Conservation (phyloP, 176 grass and related monocot species). For the Avena eriantha region DNA sequence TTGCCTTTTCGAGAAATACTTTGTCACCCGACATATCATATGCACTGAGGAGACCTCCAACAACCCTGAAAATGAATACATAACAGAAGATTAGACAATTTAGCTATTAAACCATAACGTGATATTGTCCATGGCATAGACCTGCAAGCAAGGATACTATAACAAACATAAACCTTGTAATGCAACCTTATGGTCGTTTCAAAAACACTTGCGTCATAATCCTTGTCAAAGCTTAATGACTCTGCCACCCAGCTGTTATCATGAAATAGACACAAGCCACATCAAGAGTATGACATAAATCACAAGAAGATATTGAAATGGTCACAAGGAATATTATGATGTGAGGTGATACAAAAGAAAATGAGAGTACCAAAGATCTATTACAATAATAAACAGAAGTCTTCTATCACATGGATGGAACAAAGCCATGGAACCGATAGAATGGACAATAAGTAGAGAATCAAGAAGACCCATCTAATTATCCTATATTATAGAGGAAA, state of each 20-base stretch:
- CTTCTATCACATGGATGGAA: slow-evolving; percentile 8
- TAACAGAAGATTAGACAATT: slow-evolving; percentile 45
- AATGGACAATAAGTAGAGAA: slow-evolving; percentile 25
- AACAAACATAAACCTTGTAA: slow-evolving; percentile 94
- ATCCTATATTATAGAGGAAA: neutral
- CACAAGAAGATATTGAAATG: slow-evolving; percentile 35
- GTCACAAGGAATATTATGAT: slow-evolving; percentile 29
- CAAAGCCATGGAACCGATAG: slow-evolving; percentile 20
- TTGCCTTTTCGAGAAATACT: slow-evolving; percentile 94
- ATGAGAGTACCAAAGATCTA: slow-evolving; percentile 17
- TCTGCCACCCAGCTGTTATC: slow-evolving; percentile 89
- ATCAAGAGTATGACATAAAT: slow-evolving; percentile 37
- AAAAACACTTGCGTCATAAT: slow-evolving; percentile 96
- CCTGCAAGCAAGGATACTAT: slow-evolving; percentile 38
- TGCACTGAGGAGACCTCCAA: slow-evolving; percentile 92
- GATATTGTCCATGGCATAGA: slow-evolving; percentile 17
- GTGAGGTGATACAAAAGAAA: slow-evolving; percentile 14
- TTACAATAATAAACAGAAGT: slow-evolving; percentile 21
- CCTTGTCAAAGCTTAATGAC: slow-evolving; percentile 96
- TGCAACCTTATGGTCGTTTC: slow-evolving; percentile 99
- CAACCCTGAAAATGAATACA: slow-evolving; percentile 75
- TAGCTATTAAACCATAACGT: slow-evolving; percentile 31
- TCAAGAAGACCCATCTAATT: slow-evolving; percentile 17
- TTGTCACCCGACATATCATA: slow-evolving; percentile 92
- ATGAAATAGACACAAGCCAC: slow-evolving; percentile 43